These are phyloP conservation scores for Epichloe typhina DNA, from an alignment of 2,329 filamentous ascomycete genomes.

Conservation along the genomic window DNA sequence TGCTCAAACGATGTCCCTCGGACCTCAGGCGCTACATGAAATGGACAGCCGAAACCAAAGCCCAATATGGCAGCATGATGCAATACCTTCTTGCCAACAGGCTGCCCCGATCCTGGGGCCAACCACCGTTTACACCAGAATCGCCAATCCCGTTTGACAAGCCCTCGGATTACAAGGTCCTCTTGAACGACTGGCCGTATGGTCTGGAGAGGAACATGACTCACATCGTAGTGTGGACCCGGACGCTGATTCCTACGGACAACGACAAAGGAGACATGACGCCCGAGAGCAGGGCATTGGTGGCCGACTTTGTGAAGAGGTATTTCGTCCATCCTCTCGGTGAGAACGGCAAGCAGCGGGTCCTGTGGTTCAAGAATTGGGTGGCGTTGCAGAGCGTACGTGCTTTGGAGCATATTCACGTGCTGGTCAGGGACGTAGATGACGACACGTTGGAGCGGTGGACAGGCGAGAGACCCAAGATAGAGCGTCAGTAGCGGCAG, in stretches of 20 bases:
- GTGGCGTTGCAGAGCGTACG: conserved; percentile 75
- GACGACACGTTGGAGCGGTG: conserved; percentile 39
- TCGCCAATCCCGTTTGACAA: conserved; percentile 39
- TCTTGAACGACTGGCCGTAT: conserved; percentile 92
- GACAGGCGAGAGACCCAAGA: conserved; percentile 32
- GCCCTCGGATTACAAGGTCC: conserved; percentile 50
- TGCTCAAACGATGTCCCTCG: conserved; percentile 67
- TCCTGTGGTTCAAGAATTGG: conserved; percentile 94
- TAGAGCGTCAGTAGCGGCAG: conserved; percentile 9
- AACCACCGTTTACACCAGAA: conserved; percentile 39
- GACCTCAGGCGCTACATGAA: conserved; percentile 68
- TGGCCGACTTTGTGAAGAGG: conserved; percentile 55
- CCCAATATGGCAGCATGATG: conserved; percentile 66
- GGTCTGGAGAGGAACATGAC: conserved; percentile 51
- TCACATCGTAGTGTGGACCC: conserved; percentile 90
- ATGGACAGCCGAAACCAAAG: conserved; percentile 58
- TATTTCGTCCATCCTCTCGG: conserved; percentile 53
- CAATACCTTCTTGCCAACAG: conserved; percentile 64
- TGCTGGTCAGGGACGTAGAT: conserved; percentile 46
- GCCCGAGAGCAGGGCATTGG: conserved; percentile 45
- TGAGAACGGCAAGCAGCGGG: conserved; percentile 32
- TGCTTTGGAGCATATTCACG: conserved; percentile 79
- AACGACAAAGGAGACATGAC: conserved; percentile 59
- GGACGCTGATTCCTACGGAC: conserved; percentile 66
- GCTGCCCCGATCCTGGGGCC: conserved; percentile 53